phyloP scores from a whole-genome alignment of 1,284 basidiomycete species.

The Malassezia arunalokei region DNA sequence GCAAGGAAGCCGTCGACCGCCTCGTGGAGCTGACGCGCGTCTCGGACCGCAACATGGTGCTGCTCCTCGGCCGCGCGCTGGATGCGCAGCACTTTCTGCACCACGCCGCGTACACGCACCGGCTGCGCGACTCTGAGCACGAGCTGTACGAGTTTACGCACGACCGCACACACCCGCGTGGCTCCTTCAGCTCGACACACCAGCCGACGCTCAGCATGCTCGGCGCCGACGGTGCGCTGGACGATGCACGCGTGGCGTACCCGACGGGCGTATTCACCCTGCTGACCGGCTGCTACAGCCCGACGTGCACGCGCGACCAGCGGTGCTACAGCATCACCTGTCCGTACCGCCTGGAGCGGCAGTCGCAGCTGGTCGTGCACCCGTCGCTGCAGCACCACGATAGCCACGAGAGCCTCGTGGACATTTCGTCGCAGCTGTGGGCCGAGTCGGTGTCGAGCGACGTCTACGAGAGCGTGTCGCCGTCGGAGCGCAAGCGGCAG shows the following conservation, averaged over 20 bases:
- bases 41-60: constrained; percentile 85
- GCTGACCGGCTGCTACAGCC: constrained; percentile 92
- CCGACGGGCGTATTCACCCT: constrained; percentile 94
- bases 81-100: constrained; percentile 99
- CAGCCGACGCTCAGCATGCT: neutral
- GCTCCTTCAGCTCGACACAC: neutral
- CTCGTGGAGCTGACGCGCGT: constrained; percentile 97
- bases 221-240: neutral
- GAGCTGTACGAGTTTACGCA: constrained; percentile 81
- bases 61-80: constrained; percentile 81
- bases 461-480: constrained; percentile 78
- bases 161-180: neutral
- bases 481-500: constrained; percentile 86
- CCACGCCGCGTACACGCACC: constrained; percentile 96
- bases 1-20: constrained; percentile 87
- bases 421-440: constrained; percentile 71
- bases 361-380: constrained; percentile 74
- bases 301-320: constrained; percentile 82
- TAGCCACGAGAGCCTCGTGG: constrained; percentile 62
- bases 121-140: constrained; percentile 71
- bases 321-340: constrained; percentile 96
- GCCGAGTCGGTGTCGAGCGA: constrained; percentile 90
- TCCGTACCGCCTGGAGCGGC: constrained; percentile 83
- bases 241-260: neutral
- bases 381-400: constrained; percentile 64